Base-by-base conservation (phyloP, 139 green algal genomes). In the Picochlorum sp. region DNA sequence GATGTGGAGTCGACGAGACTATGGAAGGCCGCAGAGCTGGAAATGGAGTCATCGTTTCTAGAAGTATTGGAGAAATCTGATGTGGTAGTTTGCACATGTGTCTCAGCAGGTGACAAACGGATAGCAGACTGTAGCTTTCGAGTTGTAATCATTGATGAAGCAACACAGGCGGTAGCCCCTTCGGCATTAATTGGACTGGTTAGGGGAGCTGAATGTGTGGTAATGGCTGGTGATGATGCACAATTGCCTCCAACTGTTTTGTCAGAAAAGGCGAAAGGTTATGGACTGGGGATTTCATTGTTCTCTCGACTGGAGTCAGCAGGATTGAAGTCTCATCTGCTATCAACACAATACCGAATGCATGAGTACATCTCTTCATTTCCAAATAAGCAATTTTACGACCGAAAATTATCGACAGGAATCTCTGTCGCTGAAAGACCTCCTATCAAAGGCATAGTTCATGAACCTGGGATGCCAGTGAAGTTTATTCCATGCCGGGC, bases 341-440 rank as follows among this genome's bases (percentile, higher is more conserved):
- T 97, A 60, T 76, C 96, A 61, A 89, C 73, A 12, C 90, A 97
- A 75, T 97, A 97, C 69, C 75, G 87, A 32, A 94, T 94, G 87
- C 83, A 95, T 59, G 86, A 86, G 4, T 54, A 45, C 14, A 87
- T 95, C 30, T 71, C 72, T 2, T 59, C 32, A 20, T 85, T 81
- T n/a, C 65, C 73, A 16, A 78, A 76, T 0, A 4, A 28, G 3
- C 31, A 50, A 2, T 92, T 91, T 63, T 90, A 93, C 50, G 30
- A 43, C 8, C 73, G 72, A 41, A 63, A n/a, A 20, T 40, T 84
- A 36, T 69, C 50, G 13, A 73, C 69, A 1, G 71, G 67, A 35
- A 55, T 80, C 3, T 33, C 26, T 4, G 10, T 47, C 5, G 20
- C 16, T 5, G 53, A 78, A 4, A 58, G 77, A 2, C 73, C 79